phyloP scores from a whole-genome alignment of 192 early-diverging fungal genomes.

The Coemansia sp. region DNA sequence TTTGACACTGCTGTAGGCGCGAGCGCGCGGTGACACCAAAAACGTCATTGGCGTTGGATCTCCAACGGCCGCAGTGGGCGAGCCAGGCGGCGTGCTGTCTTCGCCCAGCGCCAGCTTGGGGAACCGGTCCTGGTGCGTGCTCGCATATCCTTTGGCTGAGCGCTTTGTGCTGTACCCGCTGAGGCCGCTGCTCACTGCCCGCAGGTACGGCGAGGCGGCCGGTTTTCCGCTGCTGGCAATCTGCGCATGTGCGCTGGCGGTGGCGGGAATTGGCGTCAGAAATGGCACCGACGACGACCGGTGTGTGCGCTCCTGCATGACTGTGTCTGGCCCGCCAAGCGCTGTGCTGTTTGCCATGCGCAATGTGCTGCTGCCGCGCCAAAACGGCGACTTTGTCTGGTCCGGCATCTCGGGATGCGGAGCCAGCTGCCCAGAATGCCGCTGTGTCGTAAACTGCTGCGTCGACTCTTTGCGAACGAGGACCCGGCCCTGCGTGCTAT shows the following conservation, averaged over 20 bases:
- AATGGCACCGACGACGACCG: slow-evolving; percentile 53
- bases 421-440: slow-evolving; percentile 4
- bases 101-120: slow-evolving; percentile 35
- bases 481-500: slow-evolving; percentile 4
- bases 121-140: slow-evolving; percentile 36
- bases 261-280: slow-evolving; percentile 27
- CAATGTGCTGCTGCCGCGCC: slow-evolving; percentile 29
- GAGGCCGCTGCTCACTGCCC: slow-evolving; percentile 40
- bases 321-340: not conserved
- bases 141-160: slow-evolving; percentile 12
- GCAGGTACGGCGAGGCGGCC: slow-evolving; percentile 41
- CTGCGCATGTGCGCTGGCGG: not conserved
- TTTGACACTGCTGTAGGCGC: slow-evolving; percentile 36
- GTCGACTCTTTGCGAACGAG: slow-evolving; percentile 42
- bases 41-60: slow-evolving; percentile 45
- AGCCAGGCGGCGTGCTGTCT: slow-evolving; percentile 22
- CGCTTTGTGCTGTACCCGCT: slow-evolving; percentile 15
- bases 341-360: slow-evolving; percentile 17
- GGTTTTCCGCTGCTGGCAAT: slow-evolving; percentile 9
- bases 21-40: slow-evolving; percentile 45
- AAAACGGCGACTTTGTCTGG: slow-evolving; percentile 25
- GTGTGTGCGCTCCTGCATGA: slow-evolving; percentile 37
- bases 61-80: slow-evolving; percentile 22
- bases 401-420: slow-evolving; percentile 6
- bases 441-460: slow-evolving; percentile 20